phyloP scores from a whole-genome alignment of 352 stramenopile genomes.

The Phytophthora pisi region DNA sequence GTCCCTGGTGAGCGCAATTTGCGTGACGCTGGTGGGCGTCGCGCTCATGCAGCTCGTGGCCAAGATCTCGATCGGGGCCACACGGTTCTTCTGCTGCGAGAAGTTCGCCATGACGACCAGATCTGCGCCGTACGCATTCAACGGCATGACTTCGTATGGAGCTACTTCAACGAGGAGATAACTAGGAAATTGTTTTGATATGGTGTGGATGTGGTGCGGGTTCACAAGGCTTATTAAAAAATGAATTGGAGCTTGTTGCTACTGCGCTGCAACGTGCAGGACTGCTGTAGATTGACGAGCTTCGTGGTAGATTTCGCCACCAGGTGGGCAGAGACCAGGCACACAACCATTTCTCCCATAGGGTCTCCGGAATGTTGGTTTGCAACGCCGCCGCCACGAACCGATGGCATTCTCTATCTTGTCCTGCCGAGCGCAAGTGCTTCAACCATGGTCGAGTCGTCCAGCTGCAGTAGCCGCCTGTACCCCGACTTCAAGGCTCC shows the following conservation, averaged over 20 bases:
- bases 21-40: conserved; percentile 52
- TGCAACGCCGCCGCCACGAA: background rate
- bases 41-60: conserved; percentile 59
- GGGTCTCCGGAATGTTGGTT: background rate
- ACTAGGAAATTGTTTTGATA: background rate
- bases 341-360: background rate
- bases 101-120: conserved; percentile 33
- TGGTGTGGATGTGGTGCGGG: background rate
- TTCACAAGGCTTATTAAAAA: background rate
- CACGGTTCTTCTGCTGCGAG: conserved; percentile 60
- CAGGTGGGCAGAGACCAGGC: background rate
- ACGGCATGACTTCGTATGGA: conserved; percentile 32
- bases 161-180: conserved; percentile 20
- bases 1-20: conserved; percentile 33
- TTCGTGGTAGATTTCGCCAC: background rate
- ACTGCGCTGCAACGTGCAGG: too few species aligned
- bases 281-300: too few species aligned
- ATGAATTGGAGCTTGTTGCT: background rate
- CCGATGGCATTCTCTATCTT: background rate
- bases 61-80: conserved; percentile 43
- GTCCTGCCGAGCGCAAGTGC: background rate
- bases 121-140: conserved; percentile 7
- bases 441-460: conserved; percentile 23
- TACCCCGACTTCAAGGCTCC: conserved; percentile 29
- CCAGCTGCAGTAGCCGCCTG: conserved; percentile 14